These are phyloP conservation scores for Phytophthora hybrid DNA, from an alignment of 352 stramenopile genomes.

Conservation along the genomic window DNA sequence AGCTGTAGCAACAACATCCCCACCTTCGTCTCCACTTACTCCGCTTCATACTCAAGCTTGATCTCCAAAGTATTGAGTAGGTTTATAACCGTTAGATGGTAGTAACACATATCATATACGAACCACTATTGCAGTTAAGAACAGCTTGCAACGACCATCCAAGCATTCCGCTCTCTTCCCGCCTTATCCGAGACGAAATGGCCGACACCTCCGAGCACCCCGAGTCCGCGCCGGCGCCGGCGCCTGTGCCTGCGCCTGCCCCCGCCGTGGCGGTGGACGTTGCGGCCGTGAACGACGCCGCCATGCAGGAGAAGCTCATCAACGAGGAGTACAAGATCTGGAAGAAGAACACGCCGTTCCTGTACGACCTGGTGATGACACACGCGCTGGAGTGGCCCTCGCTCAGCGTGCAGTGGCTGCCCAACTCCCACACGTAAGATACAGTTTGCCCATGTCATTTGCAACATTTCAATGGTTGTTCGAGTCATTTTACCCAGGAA, in stretches of 20 bases:
- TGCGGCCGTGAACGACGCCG: constrained; percentile 42
- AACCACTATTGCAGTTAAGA: no score
- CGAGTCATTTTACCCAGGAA: background rate
- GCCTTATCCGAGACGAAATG: constrained; percentile 26
- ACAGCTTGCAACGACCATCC: background rate
- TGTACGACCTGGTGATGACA: constrained; percentile 99
- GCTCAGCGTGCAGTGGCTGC: constrained; percentile 99
- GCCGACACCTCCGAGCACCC: constrained; percentile 35
- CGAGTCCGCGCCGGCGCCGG: no score
- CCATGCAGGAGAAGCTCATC: constrained; percentile 95
- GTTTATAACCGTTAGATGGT: no score
- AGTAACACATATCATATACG: no score
- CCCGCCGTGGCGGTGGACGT: constrained; percentile 7
- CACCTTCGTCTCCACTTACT: background rate
- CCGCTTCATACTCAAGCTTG: no score
- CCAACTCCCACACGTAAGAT: constrained; percentile 80
- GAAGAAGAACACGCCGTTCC: constrained; percentile 99
- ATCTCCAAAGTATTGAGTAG: no score
- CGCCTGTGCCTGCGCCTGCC: no score
- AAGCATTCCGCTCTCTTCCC: constrained; percentile 23
- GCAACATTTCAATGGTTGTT: constrained; percentile 13
- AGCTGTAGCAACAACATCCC: background rate
- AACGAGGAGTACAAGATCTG: constrained; percentile 99
- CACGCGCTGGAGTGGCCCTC: constrained; percentile 99
- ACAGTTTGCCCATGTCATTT: background rate